Conservation (phyloP, 148 eudicot genomes). For the Vaccinium myrtillus region DNA sequence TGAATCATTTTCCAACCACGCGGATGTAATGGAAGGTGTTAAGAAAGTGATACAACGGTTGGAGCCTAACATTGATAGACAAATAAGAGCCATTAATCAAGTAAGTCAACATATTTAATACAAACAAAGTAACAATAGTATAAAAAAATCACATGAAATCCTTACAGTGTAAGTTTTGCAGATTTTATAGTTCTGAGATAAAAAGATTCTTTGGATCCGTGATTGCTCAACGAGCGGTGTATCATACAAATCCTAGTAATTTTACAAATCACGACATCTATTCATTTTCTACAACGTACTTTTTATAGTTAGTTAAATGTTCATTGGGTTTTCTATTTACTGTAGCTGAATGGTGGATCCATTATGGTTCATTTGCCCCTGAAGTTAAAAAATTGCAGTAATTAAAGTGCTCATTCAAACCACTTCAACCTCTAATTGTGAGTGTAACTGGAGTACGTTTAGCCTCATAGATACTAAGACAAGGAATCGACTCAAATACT, state of each 20-base stretch:
- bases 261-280: background rate
- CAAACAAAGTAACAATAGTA: background rate
- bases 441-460: background rate
- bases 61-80: conserved; percentile 5
- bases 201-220: background rate
- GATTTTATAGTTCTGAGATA: conserved; percentile 4
- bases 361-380: background rate
- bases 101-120: background rate
- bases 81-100: background rate
- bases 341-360: background rate
- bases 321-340: background rate
- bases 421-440: background rate
- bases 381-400: background rate
- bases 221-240: background rate
- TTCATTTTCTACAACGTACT: background rate
- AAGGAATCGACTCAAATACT: background rate
- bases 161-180: background rate
- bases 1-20: background rate
- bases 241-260: background rate
- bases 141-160: too few relatives aligned
- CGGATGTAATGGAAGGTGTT: background rate
- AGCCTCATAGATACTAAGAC: background rate
- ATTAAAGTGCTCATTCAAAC: background rate
- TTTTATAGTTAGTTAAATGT: background rate
- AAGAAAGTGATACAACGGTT: background rate